These are phyloP conservation scores for Chaetomiaceae sp. DNA, from an alignment of 2,329 filamentous ascomycete genomes.

Conservation along the genomic window DNA sequence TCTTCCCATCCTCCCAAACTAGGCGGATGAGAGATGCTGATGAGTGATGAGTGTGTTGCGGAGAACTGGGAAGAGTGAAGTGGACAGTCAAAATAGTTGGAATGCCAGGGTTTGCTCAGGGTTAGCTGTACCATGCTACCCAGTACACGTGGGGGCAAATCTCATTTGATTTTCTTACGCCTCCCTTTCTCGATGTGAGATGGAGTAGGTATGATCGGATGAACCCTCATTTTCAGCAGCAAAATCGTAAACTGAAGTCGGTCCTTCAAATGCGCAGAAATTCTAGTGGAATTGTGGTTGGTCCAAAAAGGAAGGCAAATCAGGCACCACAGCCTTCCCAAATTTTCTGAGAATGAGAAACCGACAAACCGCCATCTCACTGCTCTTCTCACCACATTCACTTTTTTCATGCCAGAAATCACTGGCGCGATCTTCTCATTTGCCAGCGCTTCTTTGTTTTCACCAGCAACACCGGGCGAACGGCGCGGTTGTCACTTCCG, in stretches of 20 bases:
- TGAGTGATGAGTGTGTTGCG: too few relatives aligned
- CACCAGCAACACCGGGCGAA: background rate
- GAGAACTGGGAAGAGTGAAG: too few relatives aligned
- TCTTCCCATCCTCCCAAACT: too few relatives aligned
- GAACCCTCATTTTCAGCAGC: background rate
- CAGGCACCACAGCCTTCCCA: background rate
- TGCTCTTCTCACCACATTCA: background rate
- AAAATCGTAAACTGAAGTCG: background rate
- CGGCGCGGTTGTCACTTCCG: background rate
- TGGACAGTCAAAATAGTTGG: too few relatives aligned
- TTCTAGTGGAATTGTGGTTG: background rate
- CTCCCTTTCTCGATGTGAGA: too few relatives aligned
- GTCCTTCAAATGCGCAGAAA: background rate
- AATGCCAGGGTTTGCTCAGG: too few relatives aligned
- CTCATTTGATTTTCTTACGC: too few relatives aligned
- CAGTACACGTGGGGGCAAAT: too few relatives aligned
- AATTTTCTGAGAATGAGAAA: background rate
- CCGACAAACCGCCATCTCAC: background rate
- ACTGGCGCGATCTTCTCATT: background rate
- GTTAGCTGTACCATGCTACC: too few relatives aligned
- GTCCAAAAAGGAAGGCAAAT: background rate
- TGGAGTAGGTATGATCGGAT: background rate
- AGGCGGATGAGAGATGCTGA: too few relatives aligned
- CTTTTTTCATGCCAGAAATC: background rate
- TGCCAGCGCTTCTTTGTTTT: background rate